Evolutionary conservation across 495 filamentous ascomycete species (phyloP).

Genomic region (Penicillium taxi): DNA sequence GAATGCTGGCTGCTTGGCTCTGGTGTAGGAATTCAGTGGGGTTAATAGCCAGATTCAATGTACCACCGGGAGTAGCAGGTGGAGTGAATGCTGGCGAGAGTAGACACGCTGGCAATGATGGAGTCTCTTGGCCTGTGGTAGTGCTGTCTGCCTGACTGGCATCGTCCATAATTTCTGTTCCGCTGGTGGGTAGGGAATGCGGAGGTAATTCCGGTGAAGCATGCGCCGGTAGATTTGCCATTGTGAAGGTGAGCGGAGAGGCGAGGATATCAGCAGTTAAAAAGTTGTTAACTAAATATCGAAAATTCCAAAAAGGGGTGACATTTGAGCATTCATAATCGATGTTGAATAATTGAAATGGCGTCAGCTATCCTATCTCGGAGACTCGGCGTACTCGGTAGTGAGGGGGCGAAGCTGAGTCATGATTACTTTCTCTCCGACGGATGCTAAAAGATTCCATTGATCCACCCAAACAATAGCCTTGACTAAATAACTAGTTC

Average conservation of each 20-base stretch:
- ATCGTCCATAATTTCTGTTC: constrained; percentile 16
- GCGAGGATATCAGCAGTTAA: no score
- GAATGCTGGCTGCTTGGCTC: constrained; percentile 18
- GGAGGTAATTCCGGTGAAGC: constrained; percentile 44
- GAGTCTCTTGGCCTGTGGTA: constrained; percentile 22
- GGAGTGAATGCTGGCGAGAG: constrained; percentile 75
- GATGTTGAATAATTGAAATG: no score
- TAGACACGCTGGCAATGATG: constrained; percentile 44
- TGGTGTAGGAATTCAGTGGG: constrained; percentile 34
- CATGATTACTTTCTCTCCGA: background rate
- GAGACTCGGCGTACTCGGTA: no score
- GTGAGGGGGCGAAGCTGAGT: background rate
- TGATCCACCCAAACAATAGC: no score
- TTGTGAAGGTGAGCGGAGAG: constrained; percentile 23
- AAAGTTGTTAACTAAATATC: no score
- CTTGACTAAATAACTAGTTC: no score
- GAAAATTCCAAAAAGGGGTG: no score
- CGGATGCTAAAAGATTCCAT: no score
- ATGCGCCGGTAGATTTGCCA: constrained; percentile 46
- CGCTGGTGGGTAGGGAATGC: constrained; percentile 22
- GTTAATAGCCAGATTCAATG: constrained; percentile 33
- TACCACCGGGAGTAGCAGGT: constrained; percentile 62
- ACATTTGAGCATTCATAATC: no score
- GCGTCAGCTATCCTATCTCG: no score
- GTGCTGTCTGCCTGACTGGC: constrained; percentile 17